Evolutionary conservation across 805 yeast genomes (phyloP).

Genomic region (Metschnikowia continentalis): DNA sequence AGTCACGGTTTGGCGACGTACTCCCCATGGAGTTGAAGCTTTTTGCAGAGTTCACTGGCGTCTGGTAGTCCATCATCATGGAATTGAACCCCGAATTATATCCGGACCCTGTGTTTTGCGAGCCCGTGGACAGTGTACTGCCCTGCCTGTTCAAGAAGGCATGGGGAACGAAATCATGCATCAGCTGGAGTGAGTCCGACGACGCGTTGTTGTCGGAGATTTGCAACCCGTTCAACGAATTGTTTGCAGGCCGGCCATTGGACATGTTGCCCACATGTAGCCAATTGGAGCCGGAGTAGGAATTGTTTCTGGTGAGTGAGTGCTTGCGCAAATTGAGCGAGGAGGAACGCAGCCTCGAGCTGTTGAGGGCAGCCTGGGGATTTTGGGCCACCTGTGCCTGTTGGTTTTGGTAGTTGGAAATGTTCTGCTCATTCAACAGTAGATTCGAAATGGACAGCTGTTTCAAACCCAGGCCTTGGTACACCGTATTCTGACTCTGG

Average conservation of each 20-base stretch:
- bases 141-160: constrained; percentile 28
- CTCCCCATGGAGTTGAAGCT: constrained; percentile 23
- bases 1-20: constrained; percentile 14
- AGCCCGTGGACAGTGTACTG: constrained; percentile 19
- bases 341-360: constrained; percentile 32
- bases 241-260: constrained; percentile 22
- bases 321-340: constrained; percentile 39
- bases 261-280: constrained; percentile 42
- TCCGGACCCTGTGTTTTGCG: constrained; percentile 12
- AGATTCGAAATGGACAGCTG: constrained; percentile 40
- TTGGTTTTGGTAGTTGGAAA: constrained; percentile 25
- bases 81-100: constrained; percentile 23
- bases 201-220: constrained; percentile 25
- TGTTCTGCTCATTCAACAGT: constrained; percentile 38
- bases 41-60: constrained; percentile 36
- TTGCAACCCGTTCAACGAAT: constrained; percentile 14
- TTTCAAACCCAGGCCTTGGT: constrained; percentile 22
- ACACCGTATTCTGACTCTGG: constrained; percentile 9
- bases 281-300: constrained; percentile 35
- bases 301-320: constrained; percentile 41
- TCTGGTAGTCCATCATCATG: constrained; percentile 40
- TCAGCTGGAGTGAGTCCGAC: constrained; percentile 41
- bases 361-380: constrained; percentile 12
- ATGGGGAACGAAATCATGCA: constrained; percentile 43
- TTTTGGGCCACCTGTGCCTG: constrained; percentile 3